phyloP scores from a whole-genome alignment of 2,329 filamentous ascomycete species.

The Trichoderma asperellum region DNA sequence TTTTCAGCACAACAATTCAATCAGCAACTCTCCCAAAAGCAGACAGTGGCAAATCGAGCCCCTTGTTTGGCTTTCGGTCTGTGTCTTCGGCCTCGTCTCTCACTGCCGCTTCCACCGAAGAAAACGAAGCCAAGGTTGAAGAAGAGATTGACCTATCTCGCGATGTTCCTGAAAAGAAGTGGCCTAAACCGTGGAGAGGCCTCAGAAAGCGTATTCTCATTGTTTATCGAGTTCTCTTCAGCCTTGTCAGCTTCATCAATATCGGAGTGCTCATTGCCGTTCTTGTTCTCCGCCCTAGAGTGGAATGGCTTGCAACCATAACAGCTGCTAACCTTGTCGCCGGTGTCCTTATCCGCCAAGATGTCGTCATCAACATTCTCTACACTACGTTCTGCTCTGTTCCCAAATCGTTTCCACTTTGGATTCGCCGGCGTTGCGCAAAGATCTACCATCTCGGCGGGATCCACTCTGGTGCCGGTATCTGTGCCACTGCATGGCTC shows the following conservation, averaged over 20 bases:
- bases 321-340: slow-evolving; percentile 54
- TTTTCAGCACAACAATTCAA: slow-evolving; percentile 25
- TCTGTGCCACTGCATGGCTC: slow-evolving; percentile 55
- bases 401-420: slow-evolving; percentile 51
- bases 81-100: slow-evolving; percentile 40
- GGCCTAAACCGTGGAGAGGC: slow-evolving; percentile 45
- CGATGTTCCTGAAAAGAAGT: slow-evolving; percentile 48
- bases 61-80: slow-evolving; percentile 38
- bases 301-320: slow-evolving; percentile 47
- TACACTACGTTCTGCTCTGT: slow-evolving; percentile 53
- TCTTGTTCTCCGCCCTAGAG: slow-evolving; percentile 41
- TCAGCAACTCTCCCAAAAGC: background rate
- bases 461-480: slow-evolving; percentile 54
- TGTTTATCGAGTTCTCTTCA: slow-evolving; percentile 61
- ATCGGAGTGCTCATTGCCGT: slow-evolving; percentile 51
- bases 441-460: slow-evolving; percentile 59
- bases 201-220: slow-evolving; percentile 53
- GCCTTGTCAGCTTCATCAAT: slow-evolving; percentile 56
- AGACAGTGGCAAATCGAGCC: slow-evolving; percentile 30
- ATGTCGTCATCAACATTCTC: slow-evolving; percentile 56
- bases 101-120: slow-evolving; percentile 35
- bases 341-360: slow-evolving; percentile 58
- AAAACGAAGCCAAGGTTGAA: slow-evolving; percentile 33
- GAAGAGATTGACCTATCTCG: slow-evolving; percentile 37
- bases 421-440: slow-evolving; percentile 52